Conservation (phyloP, 2,329 filamentous ascomycete genomes). For the Colletotrichum shisoi region DNA sequence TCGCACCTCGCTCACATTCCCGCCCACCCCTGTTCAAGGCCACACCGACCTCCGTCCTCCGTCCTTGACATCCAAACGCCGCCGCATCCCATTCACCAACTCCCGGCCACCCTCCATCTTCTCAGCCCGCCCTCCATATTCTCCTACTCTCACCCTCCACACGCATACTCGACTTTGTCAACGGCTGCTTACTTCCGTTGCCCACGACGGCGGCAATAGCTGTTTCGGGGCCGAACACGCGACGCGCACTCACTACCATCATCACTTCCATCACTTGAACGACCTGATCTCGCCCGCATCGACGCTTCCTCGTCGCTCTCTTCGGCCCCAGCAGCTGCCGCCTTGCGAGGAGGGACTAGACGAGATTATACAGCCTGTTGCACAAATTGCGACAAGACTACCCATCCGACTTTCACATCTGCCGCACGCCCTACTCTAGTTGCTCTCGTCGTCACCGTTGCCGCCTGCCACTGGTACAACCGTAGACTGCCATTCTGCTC, state of each 20-base stretch:
- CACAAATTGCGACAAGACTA: neutral
- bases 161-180: conserved; percentile 1
- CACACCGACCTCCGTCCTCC: conserved; percentile 37
- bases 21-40: conserved; percentile 26
- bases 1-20: conserved; percentile 20
- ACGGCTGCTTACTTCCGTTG: conserved; percentile 21
- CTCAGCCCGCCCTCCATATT: conserved; percentile 1
- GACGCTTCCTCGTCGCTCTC: conserved; percentile 18
- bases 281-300: conserved; percentile 9
- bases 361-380: neutral
- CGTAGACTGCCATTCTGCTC: conserved; percentile 10
- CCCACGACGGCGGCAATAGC: conserved; percentile 38
- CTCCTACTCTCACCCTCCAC: neutral
- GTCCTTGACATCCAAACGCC: conserved; percentile 33
- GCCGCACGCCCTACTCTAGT: neutral
- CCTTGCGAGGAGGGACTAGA: conserved; percentile 13
- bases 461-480: conserved; percentile 2
- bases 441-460: neutral
- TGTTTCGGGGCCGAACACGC: conserved; percentile 37
- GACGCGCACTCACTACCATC: conserved; percentile 22
- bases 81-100: conserved; percentile 29
- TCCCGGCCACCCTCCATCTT: conserved; percentile 30
- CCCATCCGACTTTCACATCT: neutral
- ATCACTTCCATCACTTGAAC: neutral
- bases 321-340: conserved; percentile 33